Conservation (phyloP, 1,284 basidiomycete genomes). For the Sphagnurus paluster region DNA sequence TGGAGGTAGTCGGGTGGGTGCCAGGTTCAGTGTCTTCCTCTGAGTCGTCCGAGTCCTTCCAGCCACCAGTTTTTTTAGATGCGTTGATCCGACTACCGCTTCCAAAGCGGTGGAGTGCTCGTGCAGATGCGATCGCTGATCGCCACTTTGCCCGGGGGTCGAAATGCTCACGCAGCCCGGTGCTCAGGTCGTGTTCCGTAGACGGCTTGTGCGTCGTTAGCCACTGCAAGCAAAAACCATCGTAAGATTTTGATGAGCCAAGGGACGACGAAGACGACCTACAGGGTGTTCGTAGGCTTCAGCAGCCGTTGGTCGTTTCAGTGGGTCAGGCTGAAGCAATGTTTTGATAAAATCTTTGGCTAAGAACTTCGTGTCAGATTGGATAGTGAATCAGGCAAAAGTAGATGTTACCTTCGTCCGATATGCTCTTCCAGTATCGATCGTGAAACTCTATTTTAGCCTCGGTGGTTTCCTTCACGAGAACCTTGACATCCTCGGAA, state of each 20-base stretch:
- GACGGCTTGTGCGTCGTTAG: conserved; percentile 60
- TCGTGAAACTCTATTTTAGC: conserved; percentile 91
- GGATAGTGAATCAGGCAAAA: too few species aligned
- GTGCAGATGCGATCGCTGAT: conserved; percentile 62
- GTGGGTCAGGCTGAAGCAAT: conserved; percentile 76
- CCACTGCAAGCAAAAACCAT: conserved; percentile 50
- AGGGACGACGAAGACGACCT: conserved; percentile 16
- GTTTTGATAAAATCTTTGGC: conserved; percentile 85
- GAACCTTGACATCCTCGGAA: conserved; percentile 74
- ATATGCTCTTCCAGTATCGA: conserved; percentile 92
- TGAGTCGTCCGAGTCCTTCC: conserved; percentile 30
- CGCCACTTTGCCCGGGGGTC: conserved; percentile 70
- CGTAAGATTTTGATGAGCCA: background rate
- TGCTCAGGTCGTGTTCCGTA: conserved; percentile 68
- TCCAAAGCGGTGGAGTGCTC: conserved; percentile 55
- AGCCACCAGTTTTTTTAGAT: conserved; percentile 21
- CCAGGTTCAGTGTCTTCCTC: conserved; percentile 26
- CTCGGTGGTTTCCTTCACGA: conserved; percentile 81
- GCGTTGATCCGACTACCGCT: conserved; percentile 25
- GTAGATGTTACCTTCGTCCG: conserved; percentile 53
- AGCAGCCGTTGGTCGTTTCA: conserved; percentile 70
- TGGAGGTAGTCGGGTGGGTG: conserved; percentile 22
- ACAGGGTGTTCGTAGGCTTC: conserved; percentile 68
- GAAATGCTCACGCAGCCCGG: conserved; percentile 78
- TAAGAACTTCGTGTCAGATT: conserved; percentile 24